Conservation (phyloP, 2,329 filamentous ascomycete genomes). For the Sarocladium oryzae region DNA sequence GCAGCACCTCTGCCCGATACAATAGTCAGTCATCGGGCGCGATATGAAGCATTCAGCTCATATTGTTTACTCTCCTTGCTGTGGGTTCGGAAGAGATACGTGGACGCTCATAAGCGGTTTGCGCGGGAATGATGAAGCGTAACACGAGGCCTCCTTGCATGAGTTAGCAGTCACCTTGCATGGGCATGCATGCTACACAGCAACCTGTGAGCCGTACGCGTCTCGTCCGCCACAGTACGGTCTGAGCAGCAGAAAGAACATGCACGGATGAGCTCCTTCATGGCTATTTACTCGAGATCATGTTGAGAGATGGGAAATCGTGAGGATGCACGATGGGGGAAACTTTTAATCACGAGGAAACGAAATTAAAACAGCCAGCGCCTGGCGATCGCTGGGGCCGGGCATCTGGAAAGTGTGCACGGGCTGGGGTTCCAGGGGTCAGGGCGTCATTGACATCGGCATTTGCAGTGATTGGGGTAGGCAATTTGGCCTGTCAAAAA, state of each 20-base stretch:
- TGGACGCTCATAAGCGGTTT: no score
- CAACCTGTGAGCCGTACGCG: not conserved
- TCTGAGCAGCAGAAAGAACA: no score
- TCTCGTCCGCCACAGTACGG: not conserved
- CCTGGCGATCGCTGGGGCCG: not conserved
- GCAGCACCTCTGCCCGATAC: no score
- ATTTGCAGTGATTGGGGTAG: no score
- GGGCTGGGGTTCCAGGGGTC: not conserved
- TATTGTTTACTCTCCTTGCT: no score
- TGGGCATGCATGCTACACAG: not conserved
- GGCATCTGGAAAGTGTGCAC: not conserved
- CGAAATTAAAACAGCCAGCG: not conserved
- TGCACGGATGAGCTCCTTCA: no score
- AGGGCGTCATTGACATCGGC: not conserved
- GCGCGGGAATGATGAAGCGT: not conserved
- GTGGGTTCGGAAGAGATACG: no score
- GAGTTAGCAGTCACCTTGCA: not conserved
- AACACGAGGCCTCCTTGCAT: slow-evolving; percentile 7
- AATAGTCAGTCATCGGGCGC: no score
- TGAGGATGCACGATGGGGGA: not conserved
- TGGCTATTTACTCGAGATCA: no score
- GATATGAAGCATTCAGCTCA: no score
- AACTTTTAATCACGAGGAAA: not conserved
- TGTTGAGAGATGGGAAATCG: no score
- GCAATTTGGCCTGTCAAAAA: no score